phyloP scores from a whole-genome alignment of 2,329 filamentous ascomycete species.

The Pseudogymnoascus pannorum region DNA sequence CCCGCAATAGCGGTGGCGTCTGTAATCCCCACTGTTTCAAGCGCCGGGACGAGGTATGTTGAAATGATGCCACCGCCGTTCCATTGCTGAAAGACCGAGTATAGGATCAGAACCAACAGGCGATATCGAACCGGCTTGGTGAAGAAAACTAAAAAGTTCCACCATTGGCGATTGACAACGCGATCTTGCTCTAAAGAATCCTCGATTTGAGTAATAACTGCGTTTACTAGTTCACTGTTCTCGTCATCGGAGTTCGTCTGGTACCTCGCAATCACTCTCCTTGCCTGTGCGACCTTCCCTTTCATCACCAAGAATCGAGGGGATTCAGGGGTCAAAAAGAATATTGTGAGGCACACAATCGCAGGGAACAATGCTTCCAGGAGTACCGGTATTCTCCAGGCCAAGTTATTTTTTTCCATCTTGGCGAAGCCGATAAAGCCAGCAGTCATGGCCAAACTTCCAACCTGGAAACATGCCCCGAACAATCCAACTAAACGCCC shows the following conservation, averaged over 20 bases:
- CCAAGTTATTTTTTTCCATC: conserved; percentile 23
- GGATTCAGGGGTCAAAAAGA: conserved; percentile 18
- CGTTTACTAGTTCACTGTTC: conserved; percentile 19
- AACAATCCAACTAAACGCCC: conserved; percentile 41
- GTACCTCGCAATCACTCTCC: conserved; percentile 2
- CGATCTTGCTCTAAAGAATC: conserved; percentile 23
- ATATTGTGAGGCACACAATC: conserved; percentile 22
- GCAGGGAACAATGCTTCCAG: conserved; percentile 36
- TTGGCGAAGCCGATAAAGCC: conserved; percentile 34
- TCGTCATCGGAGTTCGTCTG: conserved; percentile 26
- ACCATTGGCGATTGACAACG: conserved; percentile 33
- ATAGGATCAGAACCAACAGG: conserved; percentile 37
- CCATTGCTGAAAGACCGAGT: conserved; percentile 41
- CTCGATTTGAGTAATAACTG: conserved; percentile 25
- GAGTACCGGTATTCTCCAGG: conserved; percentile 25
- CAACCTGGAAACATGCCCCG: conserved; percentile 40
- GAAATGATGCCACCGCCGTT: conserved; percentile 40
- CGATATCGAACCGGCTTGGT: conserved; percentile 37
- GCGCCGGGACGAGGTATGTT: conserved; percentile 34
- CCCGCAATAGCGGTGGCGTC: conserved; percentile 33
- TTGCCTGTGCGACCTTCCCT: conserved; percentile 21
- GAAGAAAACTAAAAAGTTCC: conserved; percentile 41
- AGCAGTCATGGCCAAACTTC: conserved; percentile 33
- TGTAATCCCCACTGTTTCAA: conserved; percentile 37
- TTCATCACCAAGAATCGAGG: conserved; percentile 11